These are phyloP conservation scores for Vigna mungo DNA, from an alignment of 306 rosid species.

Conservation along the genomic window DNA sequence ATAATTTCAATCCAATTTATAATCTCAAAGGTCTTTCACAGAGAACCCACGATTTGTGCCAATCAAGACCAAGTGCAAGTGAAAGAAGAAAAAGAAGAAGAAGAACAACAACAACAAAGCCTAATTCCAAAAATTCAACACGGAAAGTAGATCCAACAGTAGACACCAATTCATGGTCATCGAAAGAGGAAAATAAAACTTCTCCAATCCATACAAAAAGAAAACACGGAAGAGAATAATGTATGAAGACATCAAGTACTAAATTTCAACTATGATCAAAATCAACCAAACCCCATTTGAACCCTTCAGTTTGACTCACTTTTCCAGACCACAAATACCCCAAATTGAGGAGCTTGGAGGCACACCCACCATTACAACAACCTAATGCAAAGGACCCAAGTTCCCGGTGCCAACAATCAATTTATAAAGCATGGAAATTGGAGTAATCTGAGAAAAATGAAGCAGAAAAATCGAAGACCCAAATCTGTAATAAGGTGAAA, in stretches of 20 bases:
- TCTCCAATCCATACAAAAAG: conserved; percentile 29
- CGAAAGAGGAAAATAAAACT: conserved; percentile 23
- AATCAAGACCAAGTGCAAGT: conserved; percentile 10
- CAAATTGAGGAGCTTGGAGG: conserved; percentile 31
- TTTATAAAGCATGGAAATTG: conserved; percentile 39
- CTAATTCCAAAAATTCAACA: conserved; percentile 15
- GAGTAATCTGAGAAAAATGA: conserved; percentile 40
- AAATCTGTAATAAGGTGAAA: conserved; percentile 46
- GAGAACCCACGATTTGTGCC: neutral
- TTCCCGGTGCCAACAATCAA: conserved; percentile 39
- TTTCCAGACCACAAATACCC: conserved; percentile 51
- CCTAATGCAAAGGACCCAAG: conserved; percentile 41
- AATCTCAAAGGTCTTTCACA: conserved; percentile 11
- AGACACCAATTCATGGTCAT: conserved; percentile 10
- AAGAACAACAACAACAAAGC: neutral
- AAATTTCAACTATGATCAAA: conserved; percentile 35
- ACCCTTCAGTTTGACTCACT: conserved; percentile 47
- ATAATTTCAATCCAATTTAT: neutral
- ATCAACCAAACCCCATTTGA: conserved; percentile 45
- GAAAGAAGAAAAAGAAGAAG: conserved; percentile 14
- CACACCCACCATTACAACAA: conserved; percentile 48
- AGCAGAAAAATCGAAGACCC: conserved; percentile 47
- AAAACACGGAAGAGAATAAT: conserved; percentile 22
- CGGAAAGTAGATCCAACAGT: conserved; percentile 40
- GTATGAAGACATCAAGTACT: conserved; percentile 16